phyloP scores from a whole-genome alignment of 169 alveolate genomes.

The Theileria annulata region DNA sequence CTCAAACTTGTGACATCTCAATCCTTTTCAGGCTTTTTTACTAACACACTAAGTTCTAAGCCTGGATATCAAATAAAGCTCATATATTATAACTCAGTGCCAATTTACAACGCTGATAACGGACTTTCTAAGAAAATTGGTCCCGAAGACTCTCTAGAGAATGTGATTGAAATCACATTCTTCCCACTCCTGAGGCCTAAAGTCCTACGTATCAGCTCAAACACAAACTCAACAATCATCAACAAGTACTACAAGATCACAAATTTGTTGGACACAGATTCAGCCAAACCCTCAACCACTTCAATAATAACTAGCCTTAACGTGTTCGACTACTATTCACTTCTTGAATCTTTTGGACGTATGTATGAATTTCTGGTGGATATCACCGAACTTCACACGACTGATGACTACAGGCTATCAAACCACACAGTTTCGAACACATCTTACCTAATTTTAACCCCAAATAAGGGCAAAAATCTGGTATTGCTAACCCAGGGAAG shows the following conservation, averaged over 20 bases:
- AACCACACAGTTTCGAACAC: not conserved
- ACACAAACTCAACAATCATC: not conserved
- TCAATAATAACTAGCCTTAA: not conserved
- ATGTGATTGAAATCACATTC: not conserved
- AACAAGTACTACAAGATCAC: slow-evolving; percentile 3
- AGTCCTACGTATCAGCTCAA: not conserved
- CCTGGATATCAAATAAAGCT: not conserved
- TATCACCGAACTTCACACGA: not conserved
- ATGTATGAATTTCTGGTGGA: not conserved
- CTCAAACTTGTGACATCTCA: not conserved
- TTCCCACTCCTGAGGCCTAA: slow-evolving; percentile 2
- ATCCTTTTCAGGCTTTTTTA: not conserved
- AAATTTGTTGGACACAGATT: not conserved
- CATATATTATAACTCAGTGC: not conserved
- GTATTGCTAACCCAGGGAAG: not conserved
- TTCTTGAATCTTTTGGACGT: not conserved
- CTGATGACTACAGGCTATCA: not conserved
- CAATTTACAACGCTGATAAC: not conserved
- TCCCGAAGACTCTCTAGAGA: not conserved
- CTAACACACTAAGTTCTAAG: not conserved
- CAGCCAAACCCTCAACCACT: not conserved
- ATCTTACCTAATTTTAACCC: not conserved
- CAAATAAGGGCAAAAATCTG: not conserved
- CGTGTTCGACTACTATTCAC: not conserved
- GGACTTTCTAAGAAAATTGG: not conserved